Percentiles rank a stretch among this genome's conserved stretches.
phyloP scores from a whole-genome alignment of 257 asterid species.

The Cinchona pubescens region DNA sequence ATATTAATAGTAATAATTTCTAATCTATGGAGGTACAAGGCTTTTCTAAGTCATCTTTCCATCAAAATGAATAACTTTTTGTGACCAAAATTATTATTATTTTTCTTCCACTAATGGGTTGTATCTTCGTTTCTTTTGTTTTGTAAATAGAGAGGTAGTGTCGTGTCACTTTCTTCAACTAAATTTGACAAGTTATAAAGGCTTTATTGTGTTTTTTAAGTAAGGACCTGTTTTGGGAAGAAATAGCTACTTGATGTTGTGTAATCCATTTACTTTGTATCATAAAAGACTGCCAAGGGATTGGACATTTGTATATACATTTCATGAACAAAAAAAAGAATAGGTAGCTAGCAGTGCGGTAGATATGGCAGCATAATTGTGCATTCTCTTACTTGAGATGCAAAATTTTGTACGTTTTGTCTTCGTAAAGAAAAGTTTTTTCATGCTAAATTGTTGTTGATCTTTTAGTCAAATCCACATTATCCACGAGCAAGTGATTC shows the following conservation, averaged over 20 bases:
- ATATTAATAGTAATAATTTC: not conserved
- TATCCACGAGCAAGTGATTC: not conserved
- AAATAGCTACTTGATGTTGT: not conserved
- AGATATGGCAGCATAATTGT: slow-evolving; percentile 9
- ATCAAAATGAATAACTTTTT: slow-evolving; percentile 10
- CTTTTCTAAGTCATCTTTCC: slow-evolving; percentile 27
- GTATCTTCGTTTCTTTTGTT: not conserved
- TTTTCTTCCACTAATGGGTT: slow-evolving; percentile 24
- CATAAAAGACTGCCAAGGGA: not conserved
- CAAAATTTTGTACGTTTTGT: slow-evolving; percentile 8
- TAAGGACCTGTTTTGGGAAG: not conserved
- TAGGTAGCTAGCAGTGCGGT: slow-evolving; percentile 12
- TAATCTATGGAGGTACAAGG: not conserved
- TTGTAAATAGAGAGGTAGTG: not conserved
- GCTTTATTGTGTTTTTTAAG: not conserved
- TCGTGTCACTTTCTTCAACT: slow-evolving; percentile 22
- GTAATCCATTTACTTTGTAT: not conserved
- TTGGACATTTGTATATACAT: not conserved
- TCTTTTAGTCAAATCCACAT: not conserved
- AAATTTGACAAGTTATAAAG: not conserved
- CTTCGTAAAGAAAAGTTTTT: not conserved
- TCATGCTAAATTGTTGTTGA: not conserved
- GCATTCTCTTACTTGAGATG: not conserved
- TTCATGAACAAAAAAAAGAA: not conserved
- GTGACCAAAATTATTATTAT: not conserved